Evolutionary conservation across 2,329 filamentous ascomycete genomes (phyloP), one percentile per base, ranked within the genome.

Genomic region (Claviceps fusiformis): DNA sequence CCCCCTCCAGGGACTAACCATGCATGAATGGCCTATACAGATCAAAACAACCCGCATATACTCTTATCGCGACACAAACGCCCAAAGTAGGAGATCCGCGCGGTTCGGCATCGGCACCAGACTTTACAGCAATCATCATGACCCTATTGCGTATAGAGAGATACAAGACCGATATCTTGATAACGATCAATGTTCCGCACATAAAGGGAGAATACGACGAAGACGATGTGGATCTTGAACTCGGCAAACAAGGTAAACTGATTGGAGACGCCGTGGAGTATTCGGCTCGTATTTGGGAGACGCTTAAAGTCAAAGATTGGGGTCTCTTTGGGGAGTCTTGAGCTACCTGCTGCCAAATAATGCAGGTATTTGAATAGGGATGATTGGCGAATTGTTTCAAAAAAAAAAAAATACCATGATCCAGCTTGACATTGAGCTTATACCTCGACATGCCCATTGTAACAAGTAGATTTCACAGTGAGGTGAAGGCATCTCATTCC

Each of bases 121-220:
- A 83, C 64, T 87, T 87, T 68, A 88, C 87, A 8, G 87, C 81
- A 46, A 84, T 93, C 57, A 81, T 91, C 60, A 76, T 95, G 60
- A 81, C 89, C 17, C 75, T 96, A 45, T 72, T 96, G 55, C 79
- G 92, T 17, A 75, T 97, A 50, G 85, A 85, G 69, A 78, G 80
- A 63, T 78, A 90, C 65, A 76, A 75, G 56, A 92, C 91, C 1
- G 92, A 97, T 69, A 73, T 97, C 44, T 73, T 95, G 50, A 82
- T 95, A 59, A 87, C 87, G 45, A 81, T 95, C 65, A 96, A 95
- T 70, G 87, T 95, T 50, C 92, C 91, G 33, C 86, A 93, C 65
- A 85, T 89, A 61, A 77, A 81, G 62, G 84, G 85, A 59, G 81
- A 87, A 67, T 89, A 89, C 66, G 76, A 83, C 62, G 80, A 83